Evolutionary conservation across 768 basidiomycete genomes (phyloP).

Genomic region (Leccinum arenicola): DNA sequence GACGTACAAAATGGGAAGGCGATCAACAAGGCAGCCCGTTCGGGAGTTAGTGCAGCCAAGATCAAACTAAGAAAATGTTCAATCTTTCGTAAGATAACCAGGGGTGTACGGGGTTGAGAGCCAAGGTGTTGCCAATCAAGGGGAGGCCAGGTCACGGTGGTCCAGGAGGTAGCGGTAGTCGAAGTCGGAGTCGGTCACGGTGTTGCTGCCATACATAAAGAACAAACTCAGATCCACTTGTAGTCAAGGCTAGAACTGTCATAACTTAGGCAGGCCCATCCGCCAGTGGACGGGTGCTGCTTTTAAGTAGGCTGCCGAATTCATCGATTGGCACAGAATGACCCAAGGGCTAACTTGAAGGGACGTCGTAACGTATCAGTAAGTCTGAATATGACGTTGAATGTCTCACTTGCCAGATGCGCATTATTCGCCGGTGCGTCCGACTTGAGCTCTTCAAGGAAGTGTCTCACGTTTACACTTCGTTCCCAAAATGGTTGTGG

Average conservation of each 20-base stretch:
- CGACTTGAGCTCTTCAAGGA: too few relatives aligned
- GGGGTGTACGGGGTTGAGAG: conserved; percentile 21
- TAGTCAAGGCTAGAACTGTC: neutral
- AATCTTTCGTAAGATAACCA: conserved; percentile 33
- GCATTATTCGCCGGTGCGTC: neutral
- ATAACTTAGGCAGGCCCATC: neutral
- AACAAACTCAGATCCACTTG: neutral
- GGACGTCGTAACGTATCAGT: neutral
- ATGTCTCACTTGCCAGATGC: neutral
- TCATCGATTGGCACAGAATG: neutral
- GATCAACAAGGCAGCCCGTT: conserved; percentile 19
- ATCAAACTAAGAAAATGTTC: conserved; percentile 14
- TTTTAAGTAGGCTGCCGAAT: neutral
- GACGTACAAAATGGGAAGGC: conserved; percentile 29
- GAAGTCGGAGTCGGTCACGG: conserved; percentile 2
- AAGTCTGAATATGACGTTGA: neutral
- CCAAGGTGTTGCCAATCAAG: conserved; percentile 23
- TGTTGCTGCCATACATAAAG: conserved; percentile 16
- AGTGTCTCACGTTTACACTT: neutral
- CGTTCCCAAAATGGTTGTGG: neutral
- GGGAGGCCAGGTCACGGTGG: conserved; percentile 42
- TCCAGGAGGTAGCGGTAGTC: conserved; percentile 44
- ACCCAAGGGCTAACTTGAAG: neutral
- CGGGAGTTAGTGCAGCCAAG: conserved; percentile 13
- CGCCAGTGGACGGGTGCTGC: neutral